Conservation (phyloP, 345 rosid species). For the Laguncularia racemosa region DNA sequence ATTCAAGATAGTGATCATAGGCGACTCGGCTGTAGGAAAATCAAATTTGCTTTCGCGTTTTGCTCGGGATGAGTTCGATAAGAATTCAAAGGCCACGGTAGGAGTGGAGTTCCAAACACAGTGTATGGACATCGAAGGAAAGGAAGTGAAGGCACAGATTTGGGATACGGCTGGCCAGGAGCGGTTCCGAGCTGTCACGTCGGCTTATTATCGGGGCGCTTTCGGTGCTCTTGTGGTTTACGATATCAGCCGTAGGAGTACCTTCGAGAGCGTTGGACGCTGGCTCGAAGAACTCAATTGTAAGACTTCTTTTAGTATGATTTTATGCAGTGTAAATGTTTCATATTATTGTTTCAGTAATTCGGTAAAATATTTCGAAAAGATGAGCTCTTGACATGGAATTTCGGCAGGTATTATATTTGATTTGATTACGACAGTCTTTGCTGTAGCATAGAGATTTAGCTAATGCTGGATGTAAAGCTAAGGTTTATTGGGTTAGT, state of each 20-base stretch:
- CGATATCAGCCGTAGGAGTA: conserved; percentile 13
- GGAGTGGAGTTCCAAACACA: conserved; percentile 36
- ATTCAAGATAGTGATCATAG: conserved; percentile 31
- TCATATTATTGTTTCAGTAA: not conserved
- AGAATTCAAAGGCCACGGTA: conserved; percentile 32
- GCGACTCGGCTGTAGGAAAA: conserved; percentile 37
- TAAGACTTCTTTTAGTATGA: not conserved
- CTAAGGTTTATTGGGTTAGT: too few relatives aligned
- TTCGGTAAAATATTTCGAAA: too few relatives aligned
- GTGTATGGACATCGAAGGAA: conserved; percentile 10
- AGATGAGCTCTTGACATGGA: too few relatives aligned
- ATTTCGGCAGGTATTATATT: too few relatives aligned
- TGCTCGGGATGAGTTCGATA: conserved; percentile 30
- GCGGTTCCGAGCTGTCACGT: conserved; percentile 17
- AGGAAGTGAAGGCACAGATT: conserved; percentile 17
- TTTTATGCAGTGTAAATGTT: too few relatives aligned
- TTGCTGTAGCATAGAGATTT: too few relatives aligned
- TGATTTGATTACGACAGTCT: too few relatives aligned
- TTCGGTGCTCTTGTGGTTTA: conserved; percentile 13
- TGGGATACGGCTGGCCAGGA: conserved; percentile 39
- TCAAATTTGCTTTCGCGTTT: conserved; percentile 31
- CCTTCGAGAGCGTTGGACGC: conserved; percentile 14
- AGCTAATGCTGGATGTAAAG: too few relatives aligned
- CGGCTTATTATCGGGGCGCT: conserved; percentile 16
- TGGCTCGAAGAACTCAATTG: conserved; percentile 17